Conservation (phyloP, 805 yeast genomes). For the Lachancea dasiensis region DNA sequence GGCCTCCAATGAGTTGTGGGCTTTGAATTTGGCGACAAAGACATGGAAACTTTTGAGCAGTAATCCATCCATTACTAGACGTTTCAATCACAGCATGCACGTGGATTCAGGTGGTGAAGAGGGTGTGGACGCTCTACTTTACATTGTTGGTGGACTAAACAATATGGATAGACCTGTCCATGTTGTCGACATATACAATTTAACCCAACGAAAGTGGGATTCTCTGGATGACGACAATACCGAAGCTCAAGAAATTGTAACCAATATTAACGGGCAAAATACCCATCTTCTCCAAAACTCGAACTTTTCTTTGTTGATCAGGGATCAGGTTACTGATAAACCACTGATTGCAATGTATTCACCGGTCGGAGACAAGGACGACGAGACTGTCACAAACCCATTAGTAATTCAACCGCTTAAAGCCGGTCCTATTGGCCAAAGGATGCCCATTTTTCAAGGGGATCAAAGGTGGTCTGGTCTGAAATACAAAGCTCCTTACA, state of each 20-base stretch:
- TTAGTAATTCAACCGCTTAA: constrained; percentile 32
- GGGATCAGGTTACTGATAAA: constrained; percentile 25
- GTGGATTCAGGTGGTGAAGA: constrained; percentile 26
- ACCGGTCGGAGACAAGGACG: constrained; percentile 11
- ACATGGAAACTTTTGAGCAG: constrained; percentile 50
- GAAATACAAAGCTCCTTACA: constrained; percentile 23
- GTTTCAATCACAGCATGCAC: constrained; percentile 52
- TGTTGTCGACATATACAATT: constrained; percentile 29
- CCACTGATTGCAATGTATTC: constrained; percentile 26
- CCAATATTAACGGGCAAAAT: constrained; percentile 21
- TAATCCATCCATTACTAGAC: constrained; percentile 32
- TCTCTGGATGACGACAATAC: constrained; percentile 12
- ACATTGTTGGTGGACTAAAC: constrained; percentile 32
- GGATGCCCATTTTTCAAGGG: constrained; percentile 25
- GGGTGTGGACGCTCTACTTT: constrained; percentile 27
- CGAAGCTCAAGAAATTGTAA: constrained; percentile 9
- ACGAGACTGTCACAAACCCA: constrained; percentile 22
- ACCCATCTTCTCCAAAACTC: constrained; percentile 17
- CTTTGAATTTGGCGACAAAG: constrained; percentile 46
- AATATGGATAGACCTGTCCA: constrained; percentile 28
- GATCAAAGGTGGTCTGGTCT: constrained; percentile 16
- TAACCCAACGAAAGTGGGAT: constrained; percentile 30
- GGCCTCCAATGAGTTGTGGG: constrained; percentile 66
- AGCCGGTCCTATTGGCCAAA: constrained; percentile 30
- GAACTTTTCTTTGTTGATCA: constrained; percentile 25